Evolutionary conservation across 1,284 basidiomycete species (phyloP).

Genomic region (Cutaneotrichosporon curvatum): DNA sequence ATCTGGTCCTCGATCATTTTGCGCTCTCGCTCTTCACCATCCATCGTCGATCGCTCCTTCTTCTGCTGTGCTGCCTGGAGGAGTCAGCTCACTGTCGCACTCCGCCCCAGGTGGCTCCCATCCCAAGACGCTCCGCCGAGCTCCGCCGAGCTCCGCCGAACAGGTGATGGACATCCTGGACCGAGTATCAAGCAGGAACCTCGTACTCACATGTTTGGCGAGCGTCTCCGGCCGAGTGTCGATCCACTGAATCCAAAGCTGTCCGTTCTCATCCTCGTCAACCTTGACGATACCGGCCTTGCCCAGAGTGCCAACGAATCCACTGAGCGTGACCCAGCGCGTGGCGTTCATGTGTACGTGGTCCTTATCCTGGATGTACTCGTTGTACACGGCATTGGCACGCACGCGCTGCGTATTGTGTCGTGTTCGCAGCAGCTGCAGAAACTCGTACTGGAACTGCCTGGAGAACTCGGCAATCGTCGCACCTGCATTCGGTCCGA

Average conservation of each 20-base stretch:
- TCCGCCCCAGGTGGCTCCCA: too few relatives aligned
- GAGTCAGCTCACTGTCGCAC: background rate
- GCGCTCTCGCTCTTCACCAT: slow-evolving; percentile 90
- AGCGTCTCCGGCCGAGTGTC: slow-evolving; percentile 91
- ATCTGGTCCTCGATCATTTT: slow-evolving; percentile 89
- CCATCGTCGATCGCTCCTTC: slow-evolving; percentile 83
- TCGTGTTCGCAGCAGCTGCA: slow-evolving; percentile 64
- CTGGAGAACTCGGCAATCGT: slow-evolving; percentile 85
- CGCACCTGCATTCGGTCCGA: slow-evolving; percentile 83
- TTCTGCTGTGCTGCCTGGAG: slow-evolving; percentile 74
- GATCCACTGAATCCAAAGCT: slow-evolving; percentile 91
- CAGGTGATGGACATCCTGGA: too few relatives aligned
- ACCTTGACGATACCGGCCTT: slow-evolving; percentile 80
- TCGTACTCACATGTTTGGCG: slow-evolving; percentile 65
- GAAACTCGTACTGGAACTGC: slow-evolving; percentile 88
- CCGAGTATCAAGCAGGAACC: too few relatives aligned
- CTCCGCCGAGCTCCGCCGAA: too few relatives aligned
- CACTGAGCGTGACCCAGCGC: slow-evolving; percentile 91
- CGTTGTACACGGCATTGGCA: slow-evolving; percentile 95
- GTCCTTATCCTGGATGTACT: slow-evolving; percentile 89
- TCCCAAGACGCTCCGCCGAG: too few relatives aligned
- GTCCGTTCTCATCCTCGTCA: slow-evolving; percentile 93
- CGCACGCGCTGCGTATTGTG: slow-evolving; percentile 89
- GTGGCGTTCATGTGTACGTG: slow-evolving; percentile 99
- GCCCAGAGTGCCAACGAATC: slow-evolving; percentile 88